Percentiles rank a stretch among this genome's conserved stretches.
Evolutionary conservation across 2,329 filamentous ascomycete genomes (phyloP).

Genomic region (Ophiostoma sp.): DNA sequence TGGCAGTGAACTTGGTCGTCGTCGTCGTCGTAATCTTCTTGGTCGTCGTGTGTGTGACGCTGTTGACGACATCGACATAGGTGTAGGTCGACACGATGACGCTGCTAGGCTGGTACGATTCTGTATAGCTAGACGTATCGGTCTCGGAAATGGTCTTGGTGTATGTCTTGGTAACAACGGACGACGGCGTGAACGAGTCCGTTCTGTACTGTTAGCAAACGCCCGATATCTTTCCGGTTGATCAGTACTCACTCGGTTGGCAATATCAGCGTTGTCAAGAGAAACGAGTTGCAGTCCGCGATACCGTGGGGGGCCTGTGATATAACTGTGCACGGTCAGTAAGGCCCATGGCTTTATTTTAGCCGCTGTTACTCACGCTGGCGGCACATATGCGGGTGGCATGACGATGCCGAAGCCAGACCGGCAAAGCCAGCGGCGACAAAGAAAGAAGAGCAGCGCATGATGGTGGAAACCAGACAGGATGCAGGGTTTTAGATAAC

Average conservation of each 20-base stretch:
- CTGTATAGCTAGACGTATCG: constrained; percentile 1
- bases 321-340: not conserved
- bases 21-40: constrained; percentile 12
- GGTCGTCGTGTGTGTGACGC: constrained; percentile 16
- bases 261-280: not conserved
- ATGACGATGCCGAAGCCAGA: not conserved
- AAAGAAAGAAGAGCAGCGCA: not conserved
- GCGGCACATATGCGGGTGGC: not conserved
- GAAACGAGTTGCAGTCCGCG: not conserved
- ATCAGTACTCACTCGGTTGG: not conserved
- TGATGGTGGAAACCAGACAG: not conserved
- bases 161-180: not conserved
- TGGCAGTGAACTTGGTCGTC: constrained; percentile 4
- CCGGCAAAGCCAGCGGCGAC: not conserved
- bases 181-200: not conserved
- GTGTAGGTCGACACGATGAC: constrained; percentile 19
- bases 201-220: not conserved
- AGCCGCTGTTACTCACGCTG: not conserved
- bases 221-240: too few relatives aligned
- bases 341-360: not conserved
- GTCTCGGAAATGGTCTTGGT: constrained; percentile 17
- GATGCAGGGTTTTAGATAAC: not conserved
- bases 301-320: not conserved
- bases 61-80: constrained; percentile 15
- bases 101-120: constrained; percentile 16